Conservation (phyloP, 2,329 filamentous ascomycete species). For the Emergomyces orientalis region DNA sequence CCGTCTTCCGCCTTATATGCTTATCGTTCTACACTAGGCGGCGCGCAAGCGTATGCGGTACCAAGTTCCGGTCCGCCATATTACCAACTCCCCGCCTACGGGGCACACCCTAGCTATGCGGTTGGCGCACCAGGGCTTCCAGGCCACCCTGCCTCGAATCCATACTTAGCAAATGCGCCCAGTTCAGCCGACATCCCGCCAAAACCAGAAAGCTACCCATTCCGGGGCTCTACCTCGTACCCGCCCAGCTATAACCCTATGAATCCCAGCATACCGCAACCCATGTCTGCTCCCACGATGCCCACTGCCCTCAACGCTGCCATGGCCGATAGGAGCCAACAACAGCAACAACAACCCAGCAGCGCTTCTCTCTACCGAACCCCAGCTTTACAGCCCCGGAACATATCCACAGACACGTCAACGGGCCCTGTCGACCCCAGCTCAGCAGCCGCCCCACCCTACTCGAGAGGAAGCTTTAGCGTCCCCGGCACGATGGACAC, state of each 20-base stretch:
- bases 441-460: slow-evolving; percentile 24
- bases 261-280: slow-evolving; percentile 19
- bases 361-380: slow-evolving; percentile 32
- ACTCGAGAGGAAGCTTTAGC: slow-evolving; percentile 32
- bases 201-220: slow-evolving; percentile 33
- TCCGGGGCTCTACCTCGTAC: slow-evolving; percentile 26
- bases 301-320: neutral
- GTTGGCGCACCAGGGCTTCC: slow-evolving; percentile 25
- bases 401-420: slow-evolving; percentile 30
- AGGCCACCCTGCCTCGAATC: slow-evolving; percentile 28
- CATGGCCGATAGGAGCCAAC: slow-evolving; percentile 31
- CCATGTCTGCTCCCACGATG: slow-evolving; percentile 17
- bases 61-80: slow-evolving; percentile 22
- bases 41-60: slow-evolving; percentile 26
- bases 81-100: slow-evolving; percentile 1
- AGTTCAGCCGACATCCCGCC: slow-evolving; percentile 23
- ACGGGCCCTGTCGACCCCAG: slow-evolving; percentile 32
- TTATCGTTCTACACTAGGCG: slow-evolving; percentile 33
- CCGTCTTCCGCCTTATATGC: slow-evolving; percentile 32
- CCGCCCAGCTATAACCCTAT: slow-evolving; percentile 27
- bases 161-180: slow-evolving; percentile 29
- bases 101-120: slow-evolving; percentile 29
- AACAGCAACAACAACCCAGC: slow-evolving; percentile 25
- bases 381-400: slow-evolving; percentile 32
- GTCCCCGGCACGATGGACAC: slow-evolving; percentile 26